Evolutionary conservation across 2,329 filamentous ascomycete species (phyloP).

Genomic region (Diaporthe sp.): DNA sequence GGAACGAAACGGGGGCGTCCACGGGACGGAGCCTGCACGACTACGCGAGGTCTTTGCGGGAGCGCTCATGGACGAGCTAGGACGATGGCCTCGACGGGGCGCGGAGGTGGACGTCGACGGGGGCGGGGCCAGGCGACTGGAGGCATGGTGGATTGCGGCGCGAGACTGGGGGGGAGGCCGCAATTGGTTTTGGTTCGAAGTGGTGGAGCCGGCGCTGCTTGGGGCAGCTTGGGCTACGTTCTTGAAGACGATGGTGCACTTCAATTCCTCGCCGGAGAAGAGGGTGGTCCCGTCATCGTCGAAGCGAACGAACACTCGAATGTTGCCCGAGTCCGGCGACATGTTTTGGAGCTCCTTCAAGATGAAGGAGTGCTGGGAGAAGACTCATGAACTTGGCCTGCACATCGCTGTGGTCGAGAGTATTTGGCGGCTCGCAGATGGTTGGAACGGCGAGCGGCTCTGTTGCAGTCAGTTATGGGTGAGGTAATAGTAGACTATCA

Average conservation of each 20-base stretch:
- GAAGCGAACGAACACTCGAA: slow-evolving; percentile 96
- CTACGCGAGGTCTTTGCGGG: slow-evolving; percentile 58
- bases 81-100: slow-evolving; percentile 70
- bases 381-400: slow-evolving; percentile 37
- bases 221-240: slow-evolving; percentile 73
- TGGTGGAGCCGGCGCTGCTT: slow-evolving; percentile 40
- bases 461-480: background rate
- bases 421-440: background rate
- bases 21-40: slow-evolving; percentile 62
- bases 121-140: slow-evolving; percentile 59
- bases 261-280: slow-evolving; percentile 95
- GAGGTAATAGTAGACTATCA: slow-evolving; percentile 12
- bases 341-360: slow-evolving; percentile 57
- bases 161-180: slow-evolving; percentile 45
- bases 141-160: slow-evolving; percentile 46
- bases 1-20: slow-evolving; percentile 46
- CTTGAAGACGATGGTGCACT: slow-evolving; percentile 96
- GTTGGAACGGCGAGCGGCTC: background rate
- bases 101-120: slow-evolving; percentile 47
- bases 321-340: slow-evolving; percentile 73
- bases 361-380: slow-evolving; percentile 46
- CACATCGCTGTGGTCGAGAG: slow-evolving; percentile 34
- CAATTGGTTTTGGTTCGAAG: slow-evolving; percentile 41
- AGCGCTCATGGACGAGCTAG: slow-evolving; percentile 74
- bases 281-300: slow-evolving; percentile 82